Evolutionary conservation across 75 land plant species (phyloP).

Genomic region (Selaginella tamariscina): DNA sequence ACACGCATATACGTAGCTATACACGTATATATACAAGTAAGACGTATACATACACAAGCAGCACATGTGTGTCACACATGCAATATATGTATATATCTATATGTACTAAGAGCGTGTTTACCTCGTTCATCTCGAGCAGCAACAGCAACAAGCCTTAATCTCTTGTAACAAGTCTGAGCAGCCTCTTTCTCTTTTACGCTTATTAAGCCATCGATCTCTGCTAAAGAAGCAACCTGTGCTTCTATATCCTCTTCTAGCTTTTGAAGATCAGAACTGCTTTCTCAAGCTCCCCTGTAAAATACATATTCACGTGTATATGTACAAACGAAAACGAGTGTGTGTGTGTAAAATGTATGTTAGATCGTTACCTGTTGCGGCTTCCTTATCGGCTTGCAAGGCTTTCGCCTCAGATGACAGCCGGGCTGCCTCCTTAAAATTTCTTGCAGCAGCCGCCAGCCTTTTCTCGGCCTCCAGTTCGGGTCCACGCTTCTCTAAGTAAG

Average conservation of each 20-base stretch:
- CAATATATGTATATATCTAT: too few relatives aligned
- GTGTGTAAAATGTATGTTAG: too few relatives aligned
- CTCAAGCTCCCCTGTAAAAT: slow-evolving; percentile 29
- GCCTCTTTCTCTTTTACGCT: slow-evolving; percentile 47
- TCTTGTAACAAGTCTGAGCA: slow-evolving; percentile 46
- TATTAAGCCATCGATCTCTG: slow-evolving; percentile 38
- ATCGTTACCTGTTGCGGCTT: too few relatives aligned
- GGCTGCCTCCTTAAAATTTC: slow-evolving; percentile 86
- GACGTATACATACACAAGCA: too few relatives aligned
- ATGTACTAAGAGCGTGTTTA: too few relatives aligned
- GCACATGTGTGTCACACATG: too few relatives aligned
- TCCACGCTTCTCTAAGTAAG: slow-evolving; percentile 49
- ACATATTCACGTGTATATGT: too few relatives aligned
- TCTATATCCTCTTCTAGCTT: slow-evolving; percentile 40
- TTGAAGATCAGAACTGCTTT: slow-evolving; percentile 25
- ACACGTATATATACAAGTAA: too few relatives aligned
- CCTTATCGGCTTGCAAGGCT: slow-evolving; percentile 40
- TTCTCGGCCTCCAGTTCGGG: slow-evolving; percentile 83
- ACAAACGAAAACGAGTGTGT: too few relatives aligned
- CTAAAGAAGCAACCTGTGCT: slow-evolving; percentile 17
- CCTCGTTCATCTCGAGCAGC: slow-evolving; percentile 55
- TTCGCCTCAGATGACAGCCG: slow-evolving; percentile 71
- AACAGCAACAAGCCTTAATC: slow-evolving; percentile 44
- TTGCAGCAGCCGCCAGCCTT: slow-evolving; percentile 68
- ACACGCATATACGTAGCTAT: too few relatives aligned